Base-by-base conservation (phyloP, 1,139 yeast genomes). In the Pichia sp. region DNA sequence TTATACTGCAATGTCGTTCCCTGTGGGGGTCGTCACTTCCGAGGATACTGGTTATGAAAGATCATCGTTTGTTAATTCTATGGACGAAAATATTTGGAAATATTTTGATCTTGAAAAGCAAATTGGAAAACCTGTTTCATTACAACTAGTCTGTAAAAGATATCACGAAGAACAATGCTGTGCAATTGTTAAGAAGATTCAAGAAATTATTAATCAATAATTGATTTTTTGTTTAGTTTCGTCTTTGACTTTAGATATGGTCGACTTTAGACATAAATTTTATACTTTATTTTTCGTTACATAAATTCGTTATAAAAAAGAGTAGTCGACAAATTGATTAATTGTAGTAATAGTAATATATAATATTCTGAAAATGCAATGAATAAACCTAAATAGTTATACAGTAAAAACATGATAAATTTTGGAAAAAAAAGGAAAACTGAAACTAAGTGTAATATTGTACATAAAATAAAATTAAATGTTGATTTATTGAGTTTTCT, bases 1-100 rank as follows among this genome's bases (percentile, higher is more conserved):
- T 64, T 79, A 73, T 57, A 70, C 83, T 0, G 77, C 73, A 1
- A 72, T 80, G 19, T 70, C 75, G 1, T 66, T 80, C 54, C 86
- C 85, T 0, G 76, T 79, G n/a, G 72, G 79, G 5, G 66, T 68
- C 41, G 81, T 78, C 16, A 72, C 74, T 55, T 63, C 62, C 6
- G 56, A 72, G 5, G 84, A 74, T 56, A 54, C 55, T 18, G 48
- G 61, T 28, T 62, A 55, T 53, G 70, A 66, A 49, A 58, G 67
- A 45, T 56, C 61, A n/a, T 60, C 54, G 13, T 70, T 71, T 18
- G 50, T 56, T 1, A 62, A 57, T 50, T 62, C 57, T 1, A 53
- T 52, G 29, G 76, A 73, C 55, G 57, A 60, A 47, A 50, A 42
- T 10, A 60, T 64, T 34, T 64, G 66, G 59, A 55, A 63, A 14